Evolutionary conservation across 208 protist genomes (phyloP).

Genomic region (Herpetomonas samuelpessoai): DNA sequence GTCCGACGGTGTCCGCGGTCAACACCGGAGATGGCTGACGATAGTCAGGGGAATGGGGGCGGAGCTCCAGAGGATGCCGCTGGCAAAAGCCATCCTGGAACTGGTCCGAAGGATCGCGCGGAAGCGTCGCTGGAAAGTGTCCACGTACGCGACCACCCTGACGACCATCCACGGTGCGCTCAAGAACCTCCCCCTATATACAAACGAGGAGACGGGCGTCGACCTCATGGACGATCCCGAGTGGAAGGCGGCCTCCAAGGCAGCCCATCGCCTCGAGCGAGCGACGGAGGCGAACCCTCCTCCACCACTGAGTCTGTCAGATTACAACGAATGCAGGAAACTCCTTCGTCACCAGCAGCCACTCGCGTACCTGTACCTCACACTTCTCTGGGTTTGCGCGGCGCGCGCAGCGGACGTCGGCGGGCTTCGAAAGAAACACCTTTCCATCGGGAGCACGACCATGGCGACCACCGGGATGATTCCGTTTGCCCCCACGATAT

Average conservation of each 20-base stretch:
- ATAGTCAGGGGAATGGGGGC: not conserved
- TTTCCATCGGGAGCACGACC: not conserved
- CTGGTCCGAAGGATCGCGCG: not conserved
- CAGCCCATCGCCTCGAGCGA: not conserved
- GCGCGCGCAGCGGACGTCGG: constrained; percentile 6
- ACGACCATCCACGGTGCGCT: not conserved
- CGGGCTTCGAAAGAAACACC: not conserved
- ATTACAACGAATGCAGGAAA: not conserved
- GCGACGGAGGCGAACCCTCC: not conserved
- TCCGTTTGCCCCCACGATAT: too few relatives aligned
- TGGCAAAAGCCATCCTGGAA: too few relatives aligned
- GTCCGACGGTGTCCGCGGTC: not conserved
- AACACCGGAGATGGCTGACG: too few relatives aligned
- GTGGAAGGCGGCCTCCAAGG: not conserved
- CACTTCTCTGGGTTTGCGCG: constrained; percentile 9
- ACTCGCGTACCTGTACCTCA: constrained; percentile 4
- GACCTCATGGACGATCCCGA: not conserved
- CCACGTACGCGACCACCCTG: not conserved
- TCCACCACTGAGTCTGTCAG: not conserved
- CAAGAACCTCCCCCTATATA: not conserved
- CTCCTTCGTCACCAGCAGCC: constrained; percentile 2
- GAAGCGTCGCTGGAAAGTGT: not conserved
- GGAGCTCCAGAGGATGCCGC: constrained; percentile 2
- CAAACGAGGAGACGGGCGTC: not conserved
- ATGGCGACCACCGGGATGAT: too few relatives aligned